Conservation (phyloP, 805 yeast genomes). For the Deakozyma indianensis region DNA sequence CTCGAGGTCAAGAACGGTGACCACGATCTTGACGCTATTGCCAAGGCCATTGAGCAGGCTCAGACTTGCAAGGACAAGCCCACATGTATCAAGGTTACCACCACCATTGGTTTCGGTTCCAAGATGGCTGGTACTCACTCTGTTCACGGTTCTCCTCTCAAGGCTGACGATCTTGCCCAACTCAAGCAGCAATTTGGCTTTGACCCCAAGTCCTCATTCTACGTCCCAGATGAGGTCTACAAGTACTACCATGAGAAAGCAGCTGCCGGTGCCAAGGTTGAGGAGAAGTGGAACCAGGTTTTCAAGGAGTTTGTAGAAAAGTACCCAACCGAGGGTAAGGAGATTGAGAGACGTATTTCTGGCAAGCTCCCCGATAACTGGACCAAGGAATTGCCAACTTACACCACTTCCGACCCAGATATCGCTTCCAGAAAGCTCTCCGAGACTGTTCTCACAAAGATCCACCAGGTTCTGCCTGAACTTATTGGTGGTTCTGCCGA, state of each 20-base stretch:
- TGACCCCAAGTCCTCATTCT: slow-evolving; percentile 69
- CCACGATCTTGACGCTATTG: slow-evolving; percentile 56
- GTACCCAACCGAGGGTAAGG: slow-evolving; percentile 69
- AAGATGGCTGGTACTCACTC: slow-evolving; percentile 68
- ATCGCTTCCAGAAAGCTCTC: slow-evolving; percentile 91
- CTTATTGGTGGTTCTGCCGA: slow-evolving; percentile 97
- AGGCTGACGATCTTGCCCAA: slow-evolving; percentile 82
- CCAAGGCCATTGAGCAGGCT: slow-evolving; percentile 67
- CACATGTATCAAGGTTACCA: slow-evolving; percentile 72
- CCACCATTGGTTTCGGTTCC: slow-evolving; percentile 94
- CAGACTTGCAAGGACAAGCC: slow-evolving; percentile 72
- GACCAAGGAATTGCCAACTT: slow-evolving; percentile 64
- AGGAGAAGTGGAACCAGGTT: slow-evolving; percentile 60
- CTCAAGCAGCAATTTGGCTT: slow-evolving; percentile 76
- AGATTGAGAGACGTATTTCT: slow-evolving; percentile 60
- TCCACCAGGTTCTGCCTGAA: slow-evolving; percentile 64
- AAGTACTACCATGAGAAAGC: slow-evolving; percentile 45
- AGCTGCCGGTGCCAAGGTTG: slow-evolving; percentile 48
- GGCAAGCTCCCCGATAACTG: slow-evolving; percentile 74
- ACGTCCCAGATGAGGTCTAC: slow-evolving; percentile 71
- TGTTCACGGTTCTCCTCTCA: slow-evolving; percentile 95
- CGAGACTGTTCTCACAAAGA: slow-evolving; percentile 55
- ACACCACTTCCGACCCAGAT: slow-evolving; percentile 63
- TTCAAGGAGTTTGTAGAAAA: slow-evolving; percentile 47
- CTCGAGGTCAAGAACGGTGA: slow-evolving; percentile 68